Evolutionary conservation across 768 basidiomycete genomes (phyloP).

Genomic region (Baorangia bicolor): DNA sequence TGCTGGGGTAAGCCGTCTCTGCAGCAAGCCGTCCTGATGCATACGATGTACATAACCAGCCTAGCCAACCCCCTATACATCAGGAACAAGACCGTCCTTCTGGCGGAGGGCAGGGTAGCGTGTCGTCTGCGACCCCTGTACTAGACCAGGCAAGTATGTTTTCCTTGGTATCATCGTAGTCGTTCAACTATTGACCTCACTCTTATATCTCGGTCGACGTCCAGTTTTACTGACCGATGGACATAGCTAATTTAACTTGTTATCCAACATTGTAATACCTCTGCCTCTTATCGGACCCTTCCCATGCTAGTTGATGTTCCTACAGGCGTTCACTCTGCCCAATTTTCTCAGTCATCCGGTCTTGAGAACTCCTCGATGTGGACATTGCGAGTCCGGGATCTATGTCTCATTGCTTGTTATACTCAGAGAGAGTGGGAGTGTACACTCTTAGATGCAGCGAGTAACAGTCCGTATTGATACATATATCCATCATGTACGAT

Average conservation of each 20-base stretch:
- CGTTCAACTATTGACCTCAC: neutral
- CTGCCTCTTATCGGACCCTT: neutral
- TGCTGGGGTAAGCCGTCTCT: conserved; percentile 25
- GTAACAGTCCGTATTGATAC: neutral
- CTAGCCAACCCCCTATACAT: conserved; percentile 23
- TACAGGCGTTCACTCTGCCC: neutral
- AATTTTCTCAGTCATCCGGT: neutral
- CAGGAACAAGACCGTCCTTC: conserved; percentile 27
- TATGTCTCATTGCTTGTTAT: neutral
- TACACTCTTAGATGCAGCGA: neutral
- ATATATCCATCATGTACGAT: neutral
- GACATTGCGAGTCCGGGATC: neutral
- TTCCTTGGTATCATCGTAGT: neutral
- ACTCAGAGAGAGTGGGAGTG: neutral
- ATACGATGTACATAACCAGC: conserved; percentile 9
- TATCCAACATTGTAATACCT: conserved; percentile 4
- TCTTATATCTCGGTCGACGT: neutral
- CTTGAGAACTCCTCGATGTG: neutral
- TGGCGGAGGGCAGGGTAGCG: conserved; percentile 15
- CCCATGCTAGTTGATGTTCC: neutral
- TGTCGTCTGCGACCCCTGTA: conserved; percentile 22
- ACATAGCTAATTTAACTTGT: conserved; percentile 1
- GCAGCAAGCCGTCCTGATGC: neutral
- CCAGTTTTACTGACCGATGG: conserved; percentile 24
- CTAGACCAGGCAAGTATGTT: conserved; percentile 24